phyloP scores from a whole-genome alignment of 2,329 filamentous ascomycete species.

The Trichophyton benhamiae region DNA sequence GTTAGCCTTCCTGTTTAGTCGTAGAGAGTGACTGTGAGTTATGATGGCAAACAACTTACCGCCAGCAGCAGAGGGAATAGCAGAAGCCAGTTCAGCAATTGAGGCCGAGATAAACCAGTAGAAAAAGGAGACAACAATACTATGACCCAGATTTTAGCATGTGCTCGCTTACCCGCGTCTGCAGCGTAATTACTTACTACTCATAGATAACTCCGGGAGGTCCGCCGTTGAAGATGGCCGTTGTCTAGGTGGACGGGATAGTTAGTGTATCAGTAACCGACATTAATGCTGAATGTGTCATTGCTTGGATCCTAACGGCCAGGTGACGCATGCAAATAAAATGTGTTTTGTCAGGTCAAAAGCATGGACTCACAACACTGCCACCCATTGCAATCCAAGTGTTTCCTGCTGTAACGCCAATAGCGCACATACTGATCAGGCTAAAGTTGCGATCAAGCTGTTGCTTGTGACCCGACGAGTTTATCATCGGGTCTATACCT shows the following conservation, averaged over 20 bases:
- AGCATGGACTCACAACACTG: constrained; percentile 42
- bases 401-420: constrained; percentile 51
- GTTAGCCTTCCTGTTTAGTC: neutral
- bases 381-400: constrained; percentile 54
- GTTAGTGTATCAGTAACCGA: constrained; percentile 3
- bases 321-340: neutral
- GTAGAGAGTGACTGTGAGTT: neutral
- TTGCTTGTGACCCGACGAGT: constrained; percentile 52
- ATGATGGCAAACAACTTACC: constrained; percentile 19
- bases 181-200: constrained; percentile 30
- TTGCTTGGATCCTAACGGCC: constrained; percentile 1
- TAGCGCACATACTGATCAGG: constrained; percentile 46
- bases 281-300: neutral
- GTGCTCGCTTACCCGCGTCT: constrained; percentile 12
- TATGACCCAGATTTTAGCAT: constrained; percentile 10
- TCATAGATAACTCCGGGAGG: constrained; percentile 52
- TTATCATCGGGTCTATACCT: constrained; percentile 30
- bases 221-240: constrained; percentile 49
- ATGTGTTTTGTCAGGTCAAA: constrained; percentile 22
- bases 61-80: constrained; percentile 49
- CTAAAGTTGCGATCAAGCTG: constrained; percentile 53
- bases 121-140: constrained; percentile 36
- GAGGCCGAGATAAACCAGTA: constrained; percentile 49
- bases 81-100: constrained; percentile 49
- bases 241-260: constrained; percentile 23